These are phyloP conservation scores for Xylaria sp. DNA, from an alignment of 2,329 filamentous ascomycete species.

Conservation along the genomic window DNA sequence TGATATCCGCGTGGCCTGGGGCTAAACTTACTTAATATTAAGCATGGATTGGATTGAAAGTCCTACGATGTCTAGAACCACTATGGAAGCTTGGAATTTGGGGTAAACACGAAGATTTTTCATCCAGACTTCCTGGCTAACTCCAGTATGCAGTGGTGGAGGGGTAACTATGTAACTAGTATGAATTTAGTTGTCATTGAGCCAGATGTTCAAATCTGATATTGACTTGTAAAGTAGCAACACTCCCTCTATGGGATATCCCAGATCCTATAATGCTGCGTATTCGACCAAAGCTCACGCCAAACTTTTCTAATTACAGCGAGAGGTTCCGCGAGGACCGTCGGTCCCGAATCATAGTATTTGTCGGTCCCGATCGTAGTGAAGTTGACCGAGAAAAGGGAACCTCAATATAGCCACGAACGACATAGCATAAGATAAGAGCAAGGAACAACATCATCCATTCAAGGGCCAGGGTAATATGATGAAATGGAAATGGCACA, in stretches of 20 bases:
- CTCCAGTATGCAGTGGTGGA: neutral
- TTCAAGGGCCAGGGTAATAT: neutral
- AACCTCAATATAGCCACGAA: neutral
- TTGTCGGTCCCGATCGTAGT: too few species aligned
- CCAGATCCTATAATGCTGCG: neutral
- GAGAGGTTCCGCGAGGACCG: neutral
- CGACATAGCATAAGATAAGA: constrained; percentile 7
- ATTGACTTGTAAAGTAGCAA: neutral
- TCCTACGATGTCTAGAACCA: constrained; percentile 9
- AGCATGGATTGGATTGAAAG: constrained; percentile 1
- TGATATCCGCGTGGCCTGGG: constrained; percentile 4
- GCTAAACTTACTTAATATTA: constrained; percentile 15
- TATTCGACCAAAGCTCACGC: neutral
- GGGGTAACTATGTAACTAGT: neutral
- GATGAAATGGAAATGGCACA: neutral
- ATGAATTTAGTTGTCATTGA: neutral
- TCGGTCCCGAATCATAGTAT: constrained; percentile 8
- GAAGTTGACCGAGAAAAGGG: neutral
- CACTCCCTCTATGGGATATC: neutral
- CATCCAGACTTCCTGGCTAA: neutral
- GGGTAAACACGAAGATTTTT: neutral
- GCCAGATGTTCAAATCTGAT: neutral
- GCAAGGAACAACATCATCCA: neutral
- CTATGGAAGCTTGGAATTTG: neutral
- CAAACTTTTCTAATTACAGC: neutral